These are phyloP conservation scores for Chlorella vulgaris DNA, from an alignment of 139 green algal species.

Conservation along the genomic window DNA sequence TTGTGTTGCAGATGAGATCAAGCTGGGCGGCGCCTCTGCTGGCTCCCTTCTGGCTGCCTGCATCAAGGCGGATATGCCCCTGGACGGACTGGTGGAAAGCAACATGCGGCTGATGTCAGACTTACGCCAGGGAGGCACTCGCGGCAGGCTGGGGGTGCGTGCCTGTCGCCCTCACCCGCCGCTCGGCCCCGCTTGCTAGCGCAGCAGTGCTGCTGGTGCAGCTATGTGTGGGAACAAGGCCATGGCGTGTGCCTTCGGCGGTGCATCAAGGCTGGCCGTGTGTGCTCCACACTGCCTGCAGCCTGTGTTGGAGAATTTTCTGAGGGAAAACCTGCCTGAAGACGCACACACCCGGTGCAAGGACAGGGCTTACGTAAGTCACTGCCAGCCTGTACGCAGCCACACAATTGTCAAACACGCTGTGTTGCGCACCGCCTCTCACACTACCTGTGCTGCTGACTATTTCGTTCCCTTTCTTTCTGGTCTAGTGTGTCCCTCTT, in stretches of 20 bases:
- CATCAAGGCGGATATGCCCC: constrained; percentile 58
- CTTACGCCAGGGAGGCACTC: constrained; percentile 57
- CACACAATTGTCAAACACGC: no score
- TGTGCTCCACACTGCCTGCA: not conserved
- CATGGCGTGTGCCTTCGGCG: no score
- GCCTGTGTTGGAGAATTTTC: constrained; percentile 40
- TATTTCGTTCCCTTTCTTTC: not conserved
- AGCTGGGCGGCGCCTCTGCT: constrained; percentile 72
- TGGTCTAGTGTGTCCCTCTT: not conserved
- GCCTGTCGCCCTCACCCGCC: no score
- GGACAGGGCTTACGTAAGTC: constrained; percentile 47
- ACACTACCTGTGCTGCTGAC: no score
- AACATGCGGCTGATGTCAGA: constrained; percentile 54
- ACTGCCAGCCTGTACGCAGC: not conserved
- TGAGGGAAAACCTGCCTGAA: constrained; percentile 58
- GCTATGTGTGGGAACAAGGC: no score
- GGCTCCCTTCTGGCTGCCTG: constrained; percentile 80
- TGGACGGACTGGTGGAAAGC: constrained; percentile 35
- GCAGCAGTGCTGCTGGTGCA: no score
- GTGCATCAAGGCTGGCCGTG: no score
- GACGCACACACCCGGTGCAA: constrained; percentile 53
- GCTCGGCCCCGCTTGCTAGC: no score
- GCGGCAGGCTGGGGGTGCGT: constrained; percentile 55
- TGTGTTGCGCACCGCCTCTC: no score
- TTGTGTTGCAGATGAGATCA: constrained; percentile 47